These are phyloP conservation scores for Perilla frutescens DNA, from an alignment of 257 asterid genomes.

Conservation along the genomic window DNA sequence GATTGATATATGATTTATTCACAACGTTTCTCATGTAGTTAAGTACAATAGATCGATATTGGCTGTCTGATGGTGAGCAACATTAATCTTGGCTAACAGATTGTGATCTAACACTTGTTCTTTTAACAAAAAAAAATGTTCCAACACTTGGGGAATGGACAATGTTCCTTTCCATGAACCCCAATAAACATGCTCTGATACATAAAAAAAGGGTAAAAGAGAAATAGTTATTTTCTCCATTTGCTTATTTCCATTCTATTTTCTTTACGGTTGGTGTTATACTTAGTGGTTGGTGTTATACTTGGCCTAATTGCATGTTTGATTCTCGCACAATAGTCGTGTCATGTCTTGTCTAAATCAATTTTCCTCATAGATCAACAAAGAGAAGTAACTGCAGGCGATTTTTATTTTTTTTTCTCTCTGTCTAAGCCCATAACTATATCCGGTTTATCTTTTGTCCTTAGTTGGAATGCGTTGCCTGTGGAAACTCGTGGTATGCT, in stretches of 20 bases:
- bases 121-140: neutral
- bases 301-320: neutral
- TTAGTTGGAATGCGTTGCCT: slow-evolving; percentile 80
- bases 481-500: slow-evolving; percentile 85
- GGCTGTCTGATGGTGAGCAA: too few relatives aligned
- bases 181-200: neutral
- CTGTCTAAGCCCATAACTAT: slow-evolving; percentile 14
- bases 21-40: neutral
- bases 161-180: neutral
- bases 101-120: neutral
- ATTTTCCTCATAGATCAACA: neutral
- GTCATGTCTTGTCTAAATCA: neutral
- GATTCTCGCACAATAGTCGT: neutral
- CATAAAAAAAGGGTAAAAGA: neutral
- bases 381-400: neutral
- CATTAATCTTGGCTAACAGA: neutral
- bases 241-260: neutral
- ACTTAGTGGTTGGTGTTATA: neutral
- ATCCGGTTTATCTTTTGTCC: slow-evolving; percentile 3
- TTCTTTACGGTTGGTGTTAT: neutral
- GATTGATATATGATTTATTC: neutral
- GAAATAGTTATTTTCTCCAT: neutral
- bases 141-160: neutral
- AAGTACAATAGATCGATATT: too few relatives aligned
- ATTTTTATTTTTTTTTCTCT: neutral